Conservation (phyloP, 108 stramenopile genomes). For the Mayamaea pseudoterrestris region DNA sequence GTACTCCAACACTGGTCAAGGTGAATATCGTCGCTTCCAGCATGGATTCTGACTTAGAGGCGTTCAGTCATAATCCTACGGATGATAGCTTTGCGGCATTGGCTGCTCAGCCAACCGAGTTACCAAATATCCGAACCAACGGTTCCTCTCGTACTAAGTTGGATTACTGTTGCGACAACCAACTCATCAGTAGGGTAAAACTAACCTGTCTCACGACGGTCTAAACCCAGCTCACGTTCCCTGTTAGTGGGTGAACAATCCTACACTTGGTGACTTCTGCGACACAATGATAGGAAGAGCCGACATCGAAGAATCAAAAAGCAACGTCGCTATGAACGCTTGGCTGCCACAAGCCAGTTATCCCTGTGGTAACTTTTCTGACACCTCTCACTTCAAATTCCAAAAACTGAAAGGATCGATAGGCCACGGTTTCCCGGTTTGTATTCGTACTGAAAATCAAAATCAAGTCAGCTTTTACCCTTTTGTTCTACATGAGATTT, state of each 20-base stretch:
- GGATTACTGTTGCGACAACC: slow-evolving; percentile 91
- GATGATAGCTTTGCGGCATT: slow-evolving; percentile 91
- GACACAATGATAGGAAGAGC: slow-evolving; percentile 95
- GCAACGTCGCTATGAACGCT: slow-evolving; percentile 81
- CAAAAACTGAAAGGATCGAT: slow-evolving; percentile 93
- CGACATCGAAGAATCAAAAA: slow-evolving; percentile 91
- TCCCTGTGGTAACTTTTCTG: slow-evolving; percentile 99
- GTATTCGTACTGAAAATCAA: slow-evolving; percentile 93
- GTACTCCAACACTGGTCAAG: slow-evolving; percentile 66
- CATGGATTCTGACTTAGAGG: slow-evolving; percentile 95
- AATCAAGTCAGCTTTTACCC: slow-evolving; percentile 94
- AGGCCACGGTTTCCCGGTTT: slow-evolving; percentile 95
- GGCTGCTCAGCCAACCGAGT: slow-evolving; percentile 84
- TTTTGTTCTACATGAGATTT: slow-evolving; percentile 88
- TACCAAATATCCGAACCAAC: slow-evolving; percentile 96
- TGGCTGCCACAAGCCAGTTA: slow-evolving; percentile 95
- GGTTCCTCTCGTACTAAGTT: slow-evolving; percentile 99
- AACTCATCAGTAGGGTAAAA: slow-evolving; percentile 88
- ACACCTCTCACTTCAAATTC: slow-evolving; percentile 95
- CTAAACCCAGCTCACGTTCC: slow-evolving; percentile 97
- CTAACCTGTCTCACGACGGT: slow-evolving; percentile 97
- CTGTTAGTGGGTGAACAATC: slow-evolving; percentile 96
- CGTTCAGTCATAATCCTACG: slow-evolving; percentile 91
- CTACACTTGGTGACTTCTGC: slow-evolving; percentile 94
- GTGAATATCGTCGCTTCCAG: slow-evolving; percentile 82